Evolutionary conservation across 2,329 filamentous ascomycete genomes (phyloP), one percentile per base, ranked within the genome.

Genomic region (Pseudocercospora musae): DNA sequence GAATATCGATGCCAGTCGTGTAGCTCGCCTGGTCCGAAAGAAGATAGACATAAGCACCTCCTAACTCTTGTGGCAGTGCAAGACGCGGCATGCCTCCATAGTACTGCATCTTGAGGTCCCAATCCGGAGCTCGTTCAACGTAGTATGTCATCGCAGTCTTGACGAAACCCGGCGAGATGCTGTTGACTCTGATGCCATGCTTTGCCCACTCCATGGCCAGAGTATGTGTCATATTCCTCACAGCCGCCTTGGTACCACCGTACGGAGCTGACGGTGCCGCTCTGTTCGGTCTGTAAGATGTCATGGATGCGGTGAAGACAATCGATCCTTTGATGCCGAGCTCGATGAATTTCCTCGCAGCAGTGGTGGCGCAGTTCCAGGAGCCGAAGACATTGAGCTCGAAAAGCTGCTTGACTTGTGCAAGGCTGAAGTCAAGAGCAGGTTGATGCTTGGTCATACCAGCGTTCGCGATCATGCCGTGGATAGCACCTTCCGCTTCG

Each of bases 11-110:
- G 5, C 78, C 79, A 1, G 80, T 81, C 0, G 79, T 82, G 63
- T 81, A 82, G 59, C 77, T 80, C 10, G 79, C 78, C 49, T 75
- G 73, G 53, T 82, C 80, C 33, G 78, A 79, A 27, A 82, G 65
- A 46, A 82, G 69, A 64, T 82, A 82, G 18, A 81, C 79, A 66
- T 81, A 82, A 0, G 80, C 80, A 48, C 80, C 80, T 15, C 80
- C 80, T 8, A 82, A 70, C 70, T 84, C 82, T 68, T 81, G 78
- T 4, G 81, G 79, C 66, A 83, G 77, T 0, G 81, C 82, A 57
- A 85, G 66, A 18, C 82, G 73, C 3, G 81, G 80, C 74, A 85
- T 82, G 0, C 81, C 82, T 8, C 82, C 81, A 66, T 84, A 84
- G 68, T 84, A 84, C 70, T 82, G 79, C 67, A 84, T 76, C 73